These are phyloP conservation scores for Hypoxylon perforatum DNA, from an alignment of 495 filamentous ascomycete genomes.

Conservation along the genomic window DNA sequence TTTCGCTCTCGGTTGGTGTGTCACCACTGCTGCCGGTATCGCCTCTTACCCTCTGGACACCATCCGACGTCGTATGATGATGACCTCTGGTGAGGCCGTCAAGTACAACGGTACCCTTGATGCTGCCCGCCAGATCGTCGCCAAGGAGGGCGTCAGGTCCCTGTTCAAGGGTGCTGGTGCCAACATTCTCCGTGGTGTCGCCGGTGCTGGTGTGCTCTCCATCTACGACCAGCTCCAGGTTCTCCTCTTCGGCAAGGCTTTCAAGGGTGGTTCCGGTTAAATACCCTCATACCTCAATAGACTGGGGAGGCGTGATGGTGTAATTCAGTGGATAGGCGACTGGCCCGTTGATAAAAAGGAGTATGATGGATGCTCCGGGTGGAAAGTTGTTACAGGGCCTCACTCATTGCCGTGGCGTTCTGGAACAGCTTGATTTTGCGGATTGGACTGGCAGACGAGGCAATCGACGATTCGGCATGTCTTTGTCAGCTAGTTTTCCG, in stretches of 20 bases:
- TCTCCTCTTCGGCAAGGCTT: constrained; percentile 98
- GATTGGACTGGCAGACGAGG: constrained; percentile 42
- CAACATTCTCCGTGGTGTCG: constrained; percentile 99
- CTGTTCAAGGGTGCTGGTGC: constrained; percentile 99
- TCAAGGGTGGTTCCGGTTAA: constrained; percentile 92
- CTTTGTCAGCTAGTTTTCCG: constrained; percentile 53
- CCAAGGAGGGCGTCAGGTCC: constrained; percentile 94
- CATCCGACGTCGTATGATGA: constrained; percentile 99
- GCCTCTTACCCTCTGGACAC: constrained; percentile 99
- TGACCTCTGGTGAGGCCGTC: constrained; percentile 97
- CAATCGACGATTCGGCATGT: constrained; percentile 37
- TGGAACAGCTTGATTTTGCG: constrained; percentile 56
- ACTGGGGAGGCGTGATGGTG: constrained; percentile 45
- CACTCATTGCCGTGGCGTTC: constrained; percentile 58
- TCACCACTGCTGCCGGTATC: constrained; percentile 99
- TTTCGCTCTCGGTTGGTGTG: constrained; percentile 97
- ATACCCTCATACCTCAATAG: constrained; percentile 49
- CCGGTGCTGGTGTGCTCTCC: constrained; percentile 99
- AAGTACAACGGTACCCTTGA: constrained; percentile 97
- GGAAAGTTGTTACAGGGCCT: constrained; percentile 54
- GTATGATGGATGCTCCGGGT: constrained; percentile 47
- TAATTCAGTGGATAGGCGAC: constrained; percentile 46
- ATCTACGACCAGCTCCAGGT: constrained; percentile 99
- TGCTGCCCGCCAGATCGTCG: constrained; percentile 93
- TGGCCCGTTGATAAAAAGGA: constrained; percentile 49